Evolutionary conservation across 2,329 filamentous ascomycete genomes (phyloP), one percentile per base, ranked within the genome.

Genomic region (Monilinia polystroma): DNA sequence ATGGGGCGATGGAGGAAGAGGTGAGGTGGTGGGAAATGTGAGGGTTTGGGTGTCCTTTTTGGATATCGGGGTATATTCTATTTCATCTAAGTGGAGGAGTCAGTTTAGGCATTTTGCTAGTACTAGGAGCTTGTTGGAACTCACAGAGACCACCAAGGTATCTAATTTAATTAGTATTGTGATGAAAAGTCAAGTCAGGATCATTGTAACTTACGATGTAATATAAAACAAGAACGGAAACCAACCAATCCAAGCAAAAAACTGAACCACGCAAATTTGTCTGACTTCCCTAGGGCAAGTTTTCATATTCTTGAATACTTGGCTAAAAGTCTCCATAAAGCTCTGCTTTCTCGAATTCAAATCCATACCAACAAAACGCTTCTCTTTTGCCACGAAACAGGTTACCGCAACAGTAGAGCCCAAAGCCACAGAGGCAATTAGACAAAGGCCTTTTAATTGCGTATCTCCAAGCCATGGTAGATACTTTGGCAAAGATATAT

Each of bases 171-270:
- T 64, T 53, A 67, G 54, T 41, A 54, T 56, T 47, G 10, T 29
- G 1, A 11, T 52, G 14, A 4, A 43, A 26, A 51, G 16, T 29
- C 35, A 53, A 14, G 16, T 18, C 8, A 29, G 11, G 10, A 41
- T 3, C n/a, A n/a, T n/a, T 41, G 11, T 11, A 20, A 67, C 64
- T 64, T 69, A 77, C 55, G 66, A 75, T 12, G 75, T 74, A 54
- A 71, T 73, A 65, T 78, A 77, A 56, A 75, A 78, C 16, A 78
- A 68, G 64, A 78, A 77, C 6, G 73, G 73, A 68, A 77, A 78
- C 77, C 77, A 78, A 3, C 73, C 75, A 38, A 78, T 68, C 75
- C 75, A 77, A 20, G 75, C 70, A 63, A 72, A 73, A 43, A 76
- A 75, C 47, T 76, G 74, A 38, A 74, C 69, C 18, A 68, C 51